Evolutionary conservation across 2,329 filamentous ascomycete species (phyloP).

Genomic region (Trichoderma arundinaceum): DNA sequence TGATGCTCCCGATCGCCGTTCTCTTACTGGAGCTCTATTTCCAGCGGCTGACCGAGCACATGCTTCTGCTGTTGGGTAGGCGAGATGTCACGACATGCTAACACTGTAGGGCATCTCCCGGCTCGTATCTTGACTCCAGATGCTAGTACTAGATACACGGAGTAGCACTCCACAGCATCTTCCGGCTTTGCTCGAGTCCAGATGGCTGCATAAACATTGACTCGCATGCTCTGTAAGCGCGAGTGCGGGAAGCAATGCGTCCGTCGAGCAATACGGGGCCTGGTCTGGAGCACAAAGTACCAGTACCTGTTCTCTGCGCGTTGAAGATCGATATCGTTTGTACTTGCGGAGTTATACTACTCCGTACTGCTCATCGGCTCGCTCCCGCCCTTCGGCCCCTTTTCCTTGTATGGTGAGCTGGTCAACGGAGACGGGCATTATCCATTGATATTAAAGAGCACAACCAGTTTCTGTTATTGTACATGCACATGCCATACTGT

Average conservation of each 20-base stretch:
- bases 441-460: too few relatives aligned
- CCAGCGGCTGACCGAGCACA: not conserved
- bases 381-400: not conserved
- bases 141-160: not conserved
- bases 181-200: not conserved
- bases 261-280: not conserved
- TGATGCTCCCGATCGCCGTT: too few relatives aligned
- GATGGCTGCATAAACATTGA: slow-evolving; percentile 17
- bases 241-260: slow-evolving; percentile 17
- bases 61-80: too few relatives aligned
- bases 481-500: not conserved
- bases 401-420: not conserved
- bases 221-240: slow-evolving; percentile 25
- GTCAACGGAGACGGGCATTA: not conserved
- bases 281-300: not conserved
- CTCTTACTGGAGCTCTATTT: too few relatives aligned
- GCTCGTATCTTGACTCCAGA: not conserved
- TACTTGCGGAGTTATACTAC: not conserved
- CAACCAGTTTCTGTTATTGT: too few relatives aligned
- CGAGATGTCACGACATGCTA: too few relatives aligned
- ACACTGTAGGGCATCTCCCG: too few relatives aligned
- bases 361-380: not conserved
- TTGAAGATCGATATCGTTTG: not conserved
- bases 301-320: not conserved
- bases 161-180: slow-evolving; percentile 1